Evolutionary conservation across 805 yeast genomes (phyloP).

Genomic region (Jamesozyma rosinii): DNA sequence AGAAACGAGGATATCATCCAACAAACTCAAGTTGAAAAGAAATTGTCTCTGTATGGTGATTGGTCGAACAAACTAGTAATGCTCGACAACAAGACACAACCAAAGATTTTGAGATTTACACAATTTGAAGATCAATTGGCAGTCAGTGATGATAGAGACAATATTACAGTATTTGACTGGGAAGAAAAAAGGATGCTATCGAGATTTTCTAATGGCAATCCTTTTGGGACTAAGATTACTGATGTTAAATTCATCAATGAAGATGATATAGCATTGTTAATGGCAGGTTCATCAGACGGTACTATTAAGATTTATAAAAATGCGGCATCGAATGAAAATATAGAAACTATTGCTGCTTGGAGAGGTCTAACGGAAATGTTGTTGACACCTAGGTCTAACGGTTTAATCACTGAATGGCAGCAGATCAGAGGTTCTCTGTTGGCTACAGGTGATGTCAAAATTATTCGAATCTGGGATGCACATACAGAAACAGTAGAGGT

Average conservation of each 20-base stretch:
- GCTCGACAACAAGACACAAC: slow-evolving; percentile 68
- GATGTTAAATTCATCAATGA: slow-evolving; percentile 82
- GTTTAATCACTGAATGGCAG: slow-evolving; percentile 90
- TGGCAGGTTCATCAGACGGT: slow-evolving; percentile 91
- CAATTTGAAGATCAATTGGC: slow-evolving; percentile 84
- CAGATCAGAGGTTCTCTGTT: slow-evolving; percentile 85
- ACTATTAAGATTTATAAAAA: slow-evolving; percentile 78
- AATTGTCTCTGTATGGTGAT: slow-evolving; percentile 68
- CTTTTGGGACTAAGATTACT: slow-evolving; percentile 80
- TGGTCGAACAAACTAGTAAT: slow-evolving; percentile 62
- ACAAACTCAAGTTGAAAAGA: slow-evolving; percentile 85
- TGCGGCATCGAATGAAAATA: slow-evolving; percentile 47
- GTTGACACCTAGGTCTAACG: slow-evolving; percentile 71
- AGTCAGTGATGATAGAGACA: slow-evolving; percentile 76
- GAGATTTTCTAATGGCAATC: slow-evolving; percentile 74
- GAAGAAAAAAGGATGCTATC: slow-evolving; percentile 45
- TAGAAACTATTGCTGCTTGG: slow-evolving; percentile 78
- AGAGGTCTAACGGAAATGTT: slow-evolving; percentile 82
- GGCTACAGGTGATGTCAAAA: slow-evolving; percentile 90
- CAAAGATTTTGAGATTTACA: slow-evolving; percentile 67
- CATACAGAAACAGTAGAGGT: slow-evolving; percentile 79
- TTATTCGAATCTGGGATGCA: slow-evolving; percentile 93
- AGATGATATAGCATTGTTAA: slow-evolving; percentile 76
- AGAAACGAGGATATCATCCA: slow-evolving; percentile 80
- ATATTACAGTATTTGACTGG: slow-evolving; percentile 87